Conservation (phyloP, 1,139 yeast species). For the Hanseniaspora gamundiae region DNA sequence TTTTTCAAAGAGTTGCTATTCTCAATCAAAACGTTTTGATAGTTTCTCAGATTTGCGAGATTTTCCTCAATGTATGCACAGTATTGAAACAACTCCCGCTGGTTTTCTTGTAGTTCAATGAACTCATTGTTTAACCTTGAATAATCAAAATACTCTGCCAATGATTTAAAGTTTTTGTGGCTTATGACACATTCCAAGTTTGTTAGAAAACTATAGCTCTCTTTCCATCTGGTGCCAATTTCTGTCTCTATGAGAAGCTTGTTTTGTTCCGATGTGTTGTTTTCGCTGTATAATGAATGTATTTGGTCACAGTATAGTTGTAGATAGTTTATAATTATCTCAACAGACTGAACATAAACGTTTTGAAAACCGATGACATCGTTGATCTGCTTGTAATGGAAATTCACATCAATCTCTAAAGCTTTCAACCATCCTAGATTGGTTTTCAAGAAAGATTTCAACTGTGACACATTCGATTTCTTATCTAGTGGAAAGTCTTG, state of each 20-base stretch:
- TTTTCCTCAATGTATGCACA: not conserved
- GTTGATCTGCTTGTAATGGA: slow-evolving; percentile 23
- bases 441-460: slow-evolving; percentile 29
- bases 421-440: slow-evolving; percentile 44
- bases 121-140: not conserved
- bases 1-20: not conserved
- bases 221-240: slow-evolving; percentile 32
- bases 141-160: slow-evolving; percentile 1
- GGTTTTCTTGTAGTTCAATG: not conserved
- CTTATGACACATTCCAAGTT: slow-evolving; percentile 24
- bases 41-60: not conserved
- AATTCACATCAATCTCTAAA: slow-evolving; percentile 31
- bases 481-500: slow-evolving; percentile 17
- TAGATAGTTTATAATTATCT: slow-evolving; percentile 47
- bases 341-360: slow-evolving; percentile 38
- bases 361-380: slow-evolving; percentile 21
- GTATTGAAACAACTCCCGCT: not conserved
- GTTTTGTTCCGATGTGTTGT: slow-evolving; percentile 26
- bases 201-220: slow-evolving; percentile 24
- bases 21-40: not conserved
- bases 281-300: slow-evolving; percentile 26
- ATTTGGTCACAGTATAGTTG: slow-evolving; percentile 28
- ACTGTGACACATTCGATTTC: slow-evolving; percentile 13
- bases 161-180: not conserved
- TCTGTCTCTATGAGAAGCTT: slow-evolving; percentile 20